Evolutionary conservation across 495 filamentous ascomycete genomes (phyloP), one percentile per base, ranked within the genome.

Genomic region (Penicillium paxilli): DNA sequence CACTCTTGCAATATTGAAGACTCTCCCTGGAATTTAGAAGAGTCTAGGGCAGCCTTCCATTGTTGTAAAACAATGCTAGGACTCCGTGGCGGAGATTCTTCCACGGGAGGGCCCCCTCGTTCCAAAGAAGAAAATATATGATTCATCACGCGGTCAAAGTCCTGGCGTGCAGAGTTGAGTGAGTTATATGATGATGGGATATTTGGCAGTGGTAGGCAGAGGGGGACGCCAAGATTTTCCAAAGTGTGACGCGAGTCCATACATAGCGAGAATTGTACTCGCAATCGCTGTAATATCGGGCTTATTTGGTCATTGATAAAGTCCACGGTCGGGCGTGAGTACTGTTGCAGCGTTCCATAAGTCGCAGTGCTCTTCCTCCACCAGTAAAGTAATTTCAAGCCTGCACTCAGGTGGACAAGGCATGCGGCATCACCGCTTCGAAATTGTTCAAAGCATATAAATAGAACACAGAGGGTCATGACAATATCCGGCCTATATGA

Each of bases 391-490:
- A 54, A 17, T 26, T 38, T 54, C 0, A 54, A 37, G 24, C 30
- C 56, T 1, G 56, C 51, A 0, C 17, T 59, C 7, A 59, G 11
- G 4, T 59, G 51, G 4, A 59, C 1, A 1, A 59, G 10, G 44
- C 56, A 54, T 2, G 56, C 37, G 19, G 50, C 56, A 40, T 59
- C 56, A 5, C 51, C 51, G 14, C 22, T 59, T 42, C 51, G 46
- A 16, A 59, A 50, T 28, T 59, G 56, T 24, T 59, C 56, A 17
- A 59, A 59, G 22, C 56, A 59, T 14, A 59, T 44, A 11, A 59
- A 59, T 4, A 59, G 40, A 10, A 59, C 47, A n/a, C 56, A 59
- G 1, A 59, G 28, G 12, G 19, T 30, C 45, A 59, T 19, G 6
- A 30, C 19, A 16, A 54, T 20, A 28, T 54, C 51, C 2, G 51